phyloP scores from a whole-genome alignment of 306 rosid species.

The Abrus precatorius region DNA sequence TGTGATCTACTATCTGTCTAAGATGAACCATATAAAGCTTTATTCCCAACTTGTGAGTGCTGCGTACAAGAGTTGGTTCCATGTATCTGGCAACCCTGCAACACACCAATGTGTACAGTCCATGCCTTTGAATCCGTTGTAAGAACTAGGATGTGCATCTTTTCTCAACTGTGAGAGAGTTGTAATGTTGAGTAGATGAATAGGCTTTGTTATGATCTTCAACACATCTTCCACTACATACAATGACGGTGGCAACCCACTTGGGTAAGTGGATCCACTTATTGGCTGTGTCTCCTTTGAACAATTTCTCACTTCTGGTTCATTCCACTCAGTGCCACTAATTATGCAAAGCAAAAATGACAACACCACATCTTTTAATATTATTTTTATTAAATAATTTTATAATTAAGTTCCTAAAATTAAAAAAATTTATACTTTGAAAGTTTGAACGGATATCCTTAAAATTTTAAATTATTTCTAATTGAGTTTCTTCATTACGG shows the following conservation, averaged over 20 bases:
- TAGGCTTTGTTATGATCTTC: conserved; percentile 49
- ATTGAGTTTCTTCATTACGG: too few relatives aligned
- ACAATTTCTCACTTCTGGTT: conserved; percentile 62
- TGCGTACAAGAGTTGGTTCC: conserved; percentile 66
- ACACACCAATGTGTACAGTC: conserved; percentile 89
- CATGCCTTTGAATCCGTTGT: conserved; percentile 65
- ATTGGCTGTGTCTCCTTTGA: conserved; percentile 65
- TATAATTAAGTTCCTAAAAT: too few relatives aligned
- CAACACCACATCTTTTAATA: background rate
- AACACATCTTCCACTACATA: conserved; percentile 57
- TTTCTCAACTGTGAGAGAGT: conserved; percentile 75
- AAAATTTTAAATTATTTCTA: too few relatives aligned
- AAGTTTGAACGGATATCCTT: too few relatives aligned
- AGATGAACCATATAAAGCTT: too few relatives aligned
- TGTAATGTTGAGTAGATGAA: conserved; percentile 71
- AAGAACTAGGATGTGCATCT: conserved; percentile 74
- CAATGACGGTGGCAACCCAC: conserved; percentile 58
- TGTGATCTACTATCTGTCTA: too few relatives aligned
- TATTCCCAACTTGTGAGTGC: conserved; percentile 14
- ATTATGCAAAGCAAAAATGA: background rate
- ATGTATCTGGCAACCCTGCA: conserved; percentile 75
- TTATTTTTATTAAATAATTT: too few relatives aligned
- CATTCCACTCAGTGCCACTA: conserved; percentile 67
- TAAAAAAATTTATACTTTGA: too few relatives aligned
- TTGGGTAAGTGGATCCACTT: conserved; percentile 58